Evolutionary conservation across 495 filamentous ascomycete species (phyloP), one percentile per base, ranked within the genome.

Genomic region (Ramalina intermedia): DNA sequence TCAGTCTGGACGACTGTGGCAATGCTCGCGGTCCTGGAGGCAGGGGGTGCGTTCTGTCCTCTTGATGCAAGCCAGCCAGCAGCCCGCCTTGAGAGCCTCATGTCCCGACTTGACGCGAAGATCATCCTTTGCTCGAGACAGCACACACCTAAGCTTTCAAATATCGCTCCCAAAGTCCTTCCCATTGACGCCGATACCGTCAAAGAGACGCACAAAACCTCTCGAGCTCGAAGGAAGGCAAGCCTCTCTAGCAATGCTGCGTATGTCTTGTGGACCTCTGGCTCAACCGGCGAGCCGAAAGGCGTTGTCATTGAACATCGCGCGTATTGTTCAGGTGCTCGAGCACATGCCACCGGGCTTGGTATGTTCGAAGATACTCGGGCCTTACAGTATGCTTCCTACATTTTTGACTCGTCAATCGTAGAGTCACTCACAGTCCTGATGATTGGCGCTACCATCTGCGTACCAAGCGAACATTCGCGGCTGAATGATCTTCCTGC

Each of bases 41-140:
- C 78, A 26, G 79, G 79, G 0, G 76, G 72, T 17, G 74, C 64
- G 1, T 75, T 75, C 52, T 76, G 81, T 20, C 76, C 75, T 3
- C 59, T 81, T 18, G 75, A 80, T 33, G 72, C 78, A 12, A 63
- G 64, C 4, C 75, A 82, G 49, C 78, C 78, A 14, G 58, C 58
- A 9, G 59, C 65, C 41, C 70, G 79, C 2, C 58, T 78, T n/a
- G 62, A 68, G 45, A 56, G 59, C 35, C 58, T 74, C 16, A 60
- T 65, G n/a, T 41, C 58, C 37, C 66, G 64, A 20, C 62, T 71
- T 21, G 58, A 64, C 37, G 69, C 63, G 16, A 58, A 58, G 13
- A 61, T 79, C 35, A 56, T 79, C 9, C 51, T 85, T 40, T 77
- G 77, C 24, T 84, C 81, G 5, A 53, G 61, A 47, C 55, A 44